Base-by-base conservation (phyloP, 2,329 filamentous ascomycete species). In the Aspergillus tanneri region DNA sequence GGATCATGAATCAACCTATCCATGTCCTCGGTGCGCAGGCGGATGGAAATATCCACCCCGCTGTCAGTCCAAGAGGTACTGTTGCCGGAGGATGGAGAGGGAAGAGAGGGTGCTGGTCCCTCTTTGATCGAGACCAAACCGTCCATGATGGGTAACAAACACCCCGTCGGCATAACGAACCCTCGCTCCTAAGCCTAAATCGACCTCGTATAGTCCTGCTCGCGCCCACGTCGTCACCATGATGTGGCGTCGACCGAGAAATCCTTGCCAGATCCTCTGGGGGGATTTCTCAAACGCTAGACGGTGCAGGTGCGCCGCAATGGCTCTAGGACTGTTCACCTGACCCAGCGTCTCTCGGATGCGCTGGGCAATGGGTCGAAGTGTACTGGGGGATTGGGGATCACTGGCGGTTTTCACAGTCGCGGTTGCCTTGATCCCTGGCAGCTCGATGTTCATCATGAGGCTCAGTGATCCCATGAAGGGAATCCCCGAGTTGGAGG, bases 181-280 rank as follows among this genome's bases (percentile, higher is more conserved):
- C 32, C 19, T 28, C 22, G 12, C 6, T 25, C 42, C 25, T 22
- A 11, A 14, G 3, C 49, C 54, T 53, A 78, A 77, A 10, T 74
- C 67, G 10, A 77, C 66, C 28, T 75, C 19, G 67, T 64, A 56
- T 18, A 60, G 24, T 10, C 45, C 23, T 14, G 55, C 21, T 25
- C 55, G 43, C 4, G 54, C 35, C 76, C 76, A 79, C 0, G 69
- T 72, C 4, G 75, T 78, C 3, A 73, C 69, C 3, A 77, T 52
- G 1, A 69, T 53, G 57, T 78, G 75, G 18, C 64, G 58, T 0
- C 54, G 47, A 0, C 76, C 77, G 5, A 76, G 46, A 44, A 77
- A 78, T 0, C 56, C 70, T 49, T 74, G 70, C 77, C 76, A 79
- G 12, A 78, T 51, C 5, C 76, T 64, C 59, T 78, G 75, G 0